Base-by-base conservation (phyloP, 345 rosid species). In the Orychophragmus violaceus region DNA sequence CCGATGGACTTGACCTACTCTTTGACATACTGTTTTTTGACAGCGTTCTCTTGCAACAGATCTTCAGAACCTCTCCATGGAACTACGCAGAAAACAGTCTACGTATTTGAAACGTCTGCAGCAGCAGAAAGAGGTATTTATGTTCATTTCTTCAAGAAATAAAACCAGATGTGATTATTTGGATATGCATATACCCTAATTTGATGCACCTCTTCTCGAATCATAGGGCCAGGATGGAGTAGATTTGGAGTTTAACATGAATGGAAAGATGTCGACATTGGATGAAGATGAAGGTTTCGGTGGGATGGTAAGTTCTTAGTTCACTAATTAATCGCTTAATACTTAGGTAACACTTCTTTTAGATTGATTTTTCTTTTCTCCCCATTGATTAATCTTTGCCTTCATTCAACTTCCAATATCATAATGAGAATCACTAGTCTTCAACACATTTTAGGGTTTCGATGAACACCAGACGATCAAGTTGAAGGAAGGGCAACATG, bases 11-110 rank as follows among this genome's bases (percentile, higher is more conserved):
- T 74, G 70, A 64, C 68, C 52, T 69, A 53, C 61, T 77, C 58
- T 16, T 69, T 62, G 50, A 51, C 59, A 68, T 60, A 64, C 65
- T 60, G 46, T 64, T 70, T 46, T 70, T 77, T 77, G 77, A 71
- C 85, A 87, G 90, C 82, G 85, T 53, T 87, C 89, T 68, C 85
- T 87, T 74, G 95, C 95, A 64, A 87, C 82, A 54, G 95, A 87
- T 76, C 91, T 87, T 74, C 95, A 87, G 63, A 81, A 53, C 75
- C 83, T 85, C 29, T 87, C 91, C 14, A 71, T 83, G 87, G 95
- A 85, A 25, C 84, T 87, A 39, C 84, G 91, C 17, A 82, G 81
- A 72, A 87, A 87, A 76, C 95, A 87, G 30, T 87, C 95, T 66
- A 78, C 80, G 19, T 87, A 79, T 51, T 80, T 87, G 70, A 85